phyloP scores from a whole-genome alignment of 2,329 filamentous ascomycete genomes.

The Knufia fluminis region DNA sequence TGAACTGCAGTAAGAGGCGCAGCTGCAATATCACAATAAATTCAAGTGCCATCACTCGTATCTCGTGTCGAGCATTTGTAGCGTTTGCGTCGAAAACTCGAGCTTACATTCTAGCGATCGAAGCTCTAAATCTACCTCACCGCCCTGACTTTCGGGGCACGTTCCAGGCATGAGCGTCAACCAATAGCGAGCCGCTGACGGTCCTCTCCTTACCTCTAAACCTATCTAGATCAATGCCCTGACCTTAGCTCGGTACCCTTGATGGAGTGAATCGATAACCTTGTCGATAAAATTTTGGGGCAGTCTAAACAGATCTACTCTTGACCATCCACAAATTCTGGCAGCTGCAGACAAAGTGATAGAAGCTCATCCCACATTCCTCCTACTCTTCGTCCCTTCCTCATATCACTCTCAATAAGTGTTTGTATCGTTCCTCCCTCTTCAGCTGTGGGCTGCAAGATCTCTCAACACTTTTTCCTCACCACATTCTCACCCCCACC shows the following conservation, averaged over 20 bases:
- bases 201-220: background rate
- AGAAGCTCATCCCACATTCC: background rate
- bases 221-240: too few relatives aligned
- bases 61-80: background rate
- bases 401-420: background rate
- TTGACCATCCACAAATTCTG: background rate
- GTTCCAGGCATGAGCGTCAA: background rate
- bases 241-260: background rate
- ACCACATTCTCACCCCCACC: background rate
- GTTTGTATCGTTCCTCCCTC: slow-evolving; percentile 1
- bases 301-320: background rate
- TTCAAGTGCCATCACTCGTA: background rate
- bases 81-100: background rate
- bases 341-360: background rate
- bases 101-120: background rate
- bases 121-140: background rate
- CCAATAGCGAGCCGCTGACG: background rate
- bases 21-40: background rate
- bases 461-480: background rate
- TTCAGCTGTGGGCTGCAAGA: slow-evolving; percentile 5
- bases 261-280: background rate
- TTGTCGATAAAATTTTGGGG: background rate
- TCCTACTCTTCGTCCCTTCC: background rate
- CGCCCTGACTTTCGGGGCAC: background rate
- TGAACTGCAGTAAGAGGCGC: too few relatives aligned